Conservation (phyloP, 164 flowering plant species). For the Chloranthus sessilifolius region DNA sequence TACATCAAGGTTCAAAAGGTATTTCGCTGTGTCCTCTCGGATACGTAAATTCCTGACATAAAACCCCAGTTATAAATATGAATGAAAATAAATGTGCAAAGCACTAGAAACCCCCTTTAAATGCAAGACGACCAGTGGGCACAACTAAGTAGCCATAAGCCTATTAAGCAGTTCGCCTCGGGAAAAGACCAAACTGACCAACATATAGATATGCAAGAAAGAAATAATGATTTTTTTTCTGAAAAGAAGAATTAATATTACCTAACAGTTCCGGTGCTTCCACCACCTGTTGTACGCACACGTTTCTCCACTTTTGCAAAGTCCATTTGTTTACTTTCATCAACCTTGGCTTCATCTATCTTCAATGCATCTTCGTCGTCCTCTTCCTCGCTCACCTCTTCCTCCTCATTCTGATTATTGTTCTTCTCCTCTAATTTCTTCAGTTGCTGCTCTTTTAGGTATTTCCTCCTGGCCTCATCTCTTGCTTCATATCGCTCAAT, state of each 20-base stretch:
- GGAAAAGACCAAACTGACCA: too few species aligned
- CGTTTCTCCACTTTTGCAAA: slow-evolving; percentile 97
- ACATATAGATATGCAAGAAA: too few species aligned
- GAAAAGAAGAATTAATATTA: slow-evolving; percentile 8
- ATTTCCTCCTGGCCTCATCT: slow-evolving; percentile 69
- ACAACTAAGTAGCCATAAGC: neutral
- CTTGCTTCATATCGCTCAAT: slow-evolving; percentile 72
- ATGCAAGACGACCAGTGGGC: neutral
- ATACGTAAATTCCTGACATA: slow-evolving; percentile 79
- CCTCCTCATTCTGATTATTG: slow-evolving; percentile 41
- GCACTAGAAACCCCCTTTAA: too few species aligned
- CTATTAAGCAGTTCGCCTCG: too few species aligned
- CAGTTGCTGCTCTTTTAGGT: slow-evolving; percentile 65
- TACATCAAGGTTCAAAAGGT: slow-evolving; percentile 82
- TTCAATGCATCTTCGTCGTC: slow-evolving; percentile 72
- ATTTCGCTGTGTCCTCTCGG: slow-evolving; percentile 90
- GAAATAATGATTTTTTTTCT: too few species aligned
- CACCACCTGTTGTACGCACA: slow-evolving; percentile 99
- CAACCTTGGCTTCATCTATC: slow-evolving; percentile 88
- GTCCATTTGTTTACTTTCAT: slow-evolving; percentile 87
- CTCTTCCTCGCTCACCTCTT: slow-evolving; percentile 55
- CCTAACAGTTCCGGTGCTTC: slow-evolving; percentile 97
- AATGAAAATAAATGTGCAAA: neutral
- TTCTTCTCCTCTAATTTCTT: slow-evolving; percentile 82
- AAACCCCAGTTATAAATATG: too few species aligned